These are phyloP conservation scores for Sphaerulina populicola DNA, from an alignment of 2,329 filamentous ascomycete genomes.

Conservation along the genomic window DNA sequence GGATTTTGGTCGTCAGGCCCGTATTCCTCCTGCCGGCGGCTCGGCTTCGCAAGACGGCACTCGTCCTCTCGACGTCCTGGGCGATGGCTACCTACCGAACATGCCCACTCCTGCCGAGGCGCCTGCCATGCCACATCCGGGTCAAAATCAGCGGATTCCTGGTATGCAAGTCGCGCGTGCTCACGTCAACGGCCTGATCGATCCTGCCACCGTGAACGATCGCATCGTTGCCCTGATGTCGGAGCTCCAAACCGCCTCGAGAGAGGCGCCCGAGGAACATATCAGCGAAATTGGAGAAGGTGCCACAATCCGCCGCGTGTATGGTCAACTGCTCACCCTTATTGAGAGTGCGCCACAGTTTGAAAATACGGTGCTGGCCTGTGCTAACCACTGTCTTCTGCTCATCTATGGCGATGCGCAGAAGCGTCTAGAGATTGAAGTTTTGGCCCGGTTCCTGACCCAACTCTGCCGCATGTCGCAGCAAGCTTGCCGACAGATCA, in stretches of 20 bases:
- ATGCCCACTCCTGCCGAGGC: conserved; percentile 55
- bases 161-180: conserved; percentile 31
- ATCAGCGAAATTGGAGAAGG: conserved; percentile 50
- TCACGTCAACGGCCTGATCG: conserved; percentile 51
- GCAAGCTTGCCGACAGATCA: conserved; percentile 47
- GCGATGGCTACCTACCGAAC: conserved; percentile 55
- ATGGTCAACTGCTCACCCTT: conserved; percentile 48
- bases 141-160: conserved; percentile 42
- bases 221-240: conserved; percentile 48
- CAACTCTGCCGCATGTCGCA: conserved; percentile 56
- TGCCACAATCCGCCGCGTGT: conserved; percentile 49
- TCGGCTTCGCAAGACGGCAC: conserved; percentile 51
- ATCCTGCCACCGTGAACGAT: conserved; percentile 47
- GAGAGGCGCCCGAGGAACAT: conserved; percentile 50
- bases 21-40: conserved; percentile 45
- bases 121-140: conserved; percentile 52
- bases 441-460: conserved; percentile 53
- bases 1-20: conserved; percentile 82
- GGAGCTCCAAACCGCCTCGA: conserved; percentile 50
- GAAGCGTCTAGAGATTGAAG: conserved; percentile 52
- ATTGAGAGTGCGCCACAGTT: conserved; percentile 49
- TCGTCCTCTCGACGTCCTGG: conserved; percentile 55
- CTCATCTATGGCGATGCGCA: conserved; percentile 49
- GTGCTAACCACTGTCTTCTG: conserved; percentile 15
- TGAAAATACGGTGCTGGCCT: conserved; percentile 32